Conservation (phyloP, 768 basidiomycete species). For the Suillus bovinus region DNA sequence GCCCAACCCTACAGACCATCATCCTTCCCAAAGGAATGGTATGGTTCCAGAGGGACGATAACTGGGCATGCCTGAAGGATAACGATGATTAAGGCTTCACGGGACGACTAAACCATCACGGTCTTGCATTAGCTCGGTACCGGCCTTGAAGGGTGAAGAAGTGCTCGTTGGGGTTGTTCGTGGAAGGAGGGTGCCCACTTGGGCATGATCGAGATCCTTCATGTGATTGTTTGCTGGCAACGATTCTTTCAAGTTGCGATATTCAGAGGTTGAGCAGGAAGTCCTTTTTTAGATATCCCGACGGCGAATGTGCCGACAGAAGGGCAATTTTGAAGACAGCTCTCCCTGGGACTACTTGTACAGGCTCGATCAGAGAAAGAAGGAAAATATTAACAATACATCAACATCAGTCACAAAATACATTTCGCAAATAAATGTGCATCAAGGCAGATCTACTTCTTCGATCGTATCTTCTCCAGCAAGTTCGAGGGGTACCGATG, state of each 20-base stretch:
- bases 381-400: not conserved
- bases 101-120: not conserved
- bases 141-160: too few relatives aligned
- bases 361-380: not conserved
- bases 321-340: not conserved
- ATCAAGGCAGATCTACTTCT: not conserved
- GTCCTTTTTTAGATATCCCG: not conserved
- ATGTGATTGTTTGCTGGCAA: not conserved
- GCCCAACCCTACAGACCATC: constrained; percentile 62
- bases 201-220: not conserved
- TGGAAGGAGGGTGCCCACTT: not conserved
- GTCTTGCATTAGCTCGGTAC: not conserved
- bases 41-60: constrained; percentile 46
- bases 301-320: not conserved
- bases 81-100: not conserved
- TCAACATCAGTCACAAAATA: not conserved
- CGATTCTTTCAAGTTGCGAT: not conserved
- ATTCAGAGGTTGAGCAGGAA: not conserved
- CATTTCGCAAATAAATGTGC: not conserved
- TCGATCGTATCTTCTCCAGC: not conserved
- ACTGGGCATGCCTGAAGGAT: constrained; percentile 27
- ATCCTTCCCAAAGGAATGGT: constrained; percentile 63
- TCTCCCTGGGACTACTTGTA: not conserved
- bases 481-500: not conserved
- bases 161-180: not conserved